These are phyloP conservation scores for Heliocybe sulcata DNA, from an alignment of 1,284 basidiomycete genomes.

Conservation along the genomic window DNA sequence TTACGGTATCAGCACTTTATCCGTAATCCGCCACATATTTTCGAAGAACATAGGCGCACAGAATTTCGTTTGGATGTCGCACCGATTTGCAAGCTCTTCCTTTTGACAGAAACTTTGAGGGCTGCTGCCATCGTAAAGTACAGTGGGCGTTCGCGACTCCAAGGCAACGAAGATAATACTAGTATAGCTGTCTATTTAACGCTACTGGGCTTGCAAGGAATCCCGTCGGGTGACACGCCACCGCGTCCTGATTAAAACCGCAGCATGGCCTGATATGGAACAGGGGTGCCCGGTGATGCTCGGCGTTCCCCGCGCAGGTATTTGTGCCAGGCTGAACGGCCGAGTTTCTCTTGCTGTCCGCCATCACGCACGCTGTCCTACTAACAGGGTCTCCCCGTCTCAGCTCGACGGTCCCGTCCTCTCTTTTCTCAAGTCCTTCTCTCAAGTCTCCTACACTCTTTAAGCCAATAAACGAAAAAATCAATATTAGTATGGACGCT, in stretches of 20 bases:
- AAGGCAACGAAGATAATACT: too few relatives aligned
- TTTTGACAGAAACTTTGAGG: constrained; percentile 1
- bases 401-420: constrained; percentile 27
- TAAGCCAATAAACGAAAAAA: constrained; percentile 17
- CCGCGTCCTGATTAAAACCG: constrained; percentile 2
- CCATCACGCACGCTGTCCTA: constrained; percentile 18
- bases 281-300: neutral
- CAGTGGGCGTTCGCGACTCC: too few relatives aligned
- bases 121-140: neutral
- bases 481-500: constrained; percentile 24
- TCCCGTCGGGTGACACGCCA: constrained; percentile 1
- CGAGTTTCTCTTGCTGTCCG: constrained; percentile 20
- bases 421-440: constrained; percentile 24
- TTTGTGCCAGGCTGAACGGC: constrained; percentile 14
- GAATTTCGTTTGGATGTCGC: constrained; percentile 76
- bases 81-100: constrained; percentile 69
- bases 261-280: neutral
- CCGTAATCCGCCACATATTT: constrained; percentile 51
- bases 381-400: constrained; percentile 13
- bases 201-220: neutral
- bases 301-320: constrained; percentile 13
- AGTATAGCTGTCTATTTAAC: constrained; percentile 6
- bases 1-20: constrained; percentile 68
- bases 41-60: constrained; percentile 28
- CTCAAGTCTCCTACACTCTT: constrained; percentile 29